Base-by-base conservation (phyloP, 108 stramenopile species). In the Pelagomonas calceolata region DNA sequence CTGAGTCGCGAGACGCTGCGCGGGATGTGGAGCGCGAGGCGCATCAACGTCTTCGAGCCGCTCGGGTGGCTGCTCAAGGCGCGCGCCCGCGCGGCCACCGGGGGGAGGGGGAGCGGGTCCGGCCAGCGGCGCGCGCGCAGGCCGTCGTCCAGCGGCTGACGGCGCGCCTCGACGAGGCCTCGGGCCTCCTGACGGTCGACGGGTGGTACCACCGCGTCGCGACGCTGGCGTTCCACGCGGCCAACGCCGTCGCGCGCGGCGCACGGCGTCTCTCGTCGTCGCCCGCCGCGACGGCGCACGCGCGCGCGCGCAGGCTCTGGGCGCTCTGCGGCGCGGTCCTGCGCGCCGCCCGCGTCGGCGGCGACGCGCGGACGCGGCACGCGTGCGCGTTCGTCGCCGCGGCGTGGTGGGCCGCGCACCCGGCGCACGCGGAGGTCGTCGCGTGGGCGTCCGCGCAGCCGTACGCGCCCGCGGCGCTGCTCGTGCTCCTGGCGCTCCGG, bases 41-140 rank as follows among this genome's bases (percentile, higher is more conserved):
- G 51, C 51, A 12, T 60, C 51, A 60, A 60, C 51, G 51, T 60
- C 51, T 60, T 60, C 51, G 51, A 60, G 51, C 51, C 51, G 21
- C 51, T 60, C 7, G 51, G 51, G 21, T 60, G 51, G 51, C 51
- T 60, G 21, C 21, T 26, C 14, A 60, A 60, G 51, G 51, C 51
- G 14, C 51, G n/a, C n/a, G n/a, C n/a, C n/a, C n/a, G n/a, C n/a
- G n/a, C n/a, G n/a, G n/a, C n/a, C n/a, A n/a, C n/a, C n/a, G n/a
- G n/a, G n/a, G n/a, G n/a, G n/a, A n/a, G n/a, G n/a, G n/a, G n/a
- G n/a, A n/a, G n/a, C n/a, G n/a, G n/a, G n/a, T n/a, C n/a, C n/a
- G n/a, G n/a, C n/a, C n/a, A n/a, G n/a, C n/a, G n/a, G n/a, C n/a
- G n/a, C n/a, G n/a, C n/a, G n/a, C n/a, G n/a, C n/a, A n/a, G n/a